Conservation (phyloP, 306 rosid genomes). For the Dryas alaskensis region DNA sequence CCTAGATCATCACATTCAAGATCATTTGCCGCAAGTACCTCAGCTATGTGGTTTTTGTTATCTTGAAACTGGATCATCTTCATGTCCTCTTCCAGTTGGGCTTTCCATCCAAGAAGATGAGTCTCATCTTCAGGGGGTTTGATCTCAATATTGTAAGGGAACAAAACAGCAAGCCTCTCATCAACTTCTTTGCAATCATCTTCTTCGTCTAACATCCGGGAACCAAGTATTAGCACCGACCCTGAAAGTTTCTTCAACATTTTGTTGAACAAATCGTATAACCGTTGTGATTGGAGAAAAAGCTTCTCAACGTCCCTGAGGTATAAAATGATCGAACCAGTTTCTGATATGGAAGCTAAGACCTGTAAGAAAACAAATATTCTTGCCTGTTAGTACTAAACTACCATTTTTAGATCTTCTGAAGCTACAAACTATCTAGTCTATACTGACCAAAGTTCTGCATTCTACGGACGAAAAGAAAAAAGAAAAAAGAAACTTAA, state of each 20-base stretch:
- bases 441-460: background rate
- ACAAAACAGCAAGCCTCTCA: slow-evolving; percentile 49
- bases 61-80: slow-evolving; percentile 64
- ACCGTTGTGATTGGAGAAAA: slow-evolving; percentile 56
- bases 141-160: slow-evolving; percentile 63
- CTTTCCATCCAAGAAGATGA: slow-evolving; percentile 58
- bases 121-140: slow-evolving; percentile 72
- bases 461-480: background rate
- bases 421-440: slow-evolving; percentile 3
- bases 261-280: slow-evolving; percentile 60
- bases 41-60: slow-evolving; percentile 84
- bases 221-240: slow-evolving; percentile 75
- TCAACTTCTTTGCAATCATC: slow-evolving; percentile 47
- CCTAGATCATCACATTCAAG: slow-evolving; percentile 77
- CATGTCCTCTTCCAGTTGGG: slow-evolving; percentile 71
- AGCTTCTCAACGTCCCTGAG: slow-evolving; percentile 78
- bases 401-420: background rate
- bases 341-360: slow-evolving; percentile 66
- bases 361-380: slow-evolving; percentile 46
- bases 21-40: slow-evolving; percentile 81
- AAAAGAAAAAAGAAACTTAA: background rate
- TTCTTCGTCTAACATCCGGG: slow-evolving; percentile 50
- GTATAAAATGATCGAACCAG: slow-evolving; percentile 68
- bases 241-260: slow-evolving; percentile 77
- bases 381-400: slow-evolving; percentile 13